phyloP scores from a whole-genome alignment of 352 stramenopile genomes.

The Pythium coloratum region DNA sequence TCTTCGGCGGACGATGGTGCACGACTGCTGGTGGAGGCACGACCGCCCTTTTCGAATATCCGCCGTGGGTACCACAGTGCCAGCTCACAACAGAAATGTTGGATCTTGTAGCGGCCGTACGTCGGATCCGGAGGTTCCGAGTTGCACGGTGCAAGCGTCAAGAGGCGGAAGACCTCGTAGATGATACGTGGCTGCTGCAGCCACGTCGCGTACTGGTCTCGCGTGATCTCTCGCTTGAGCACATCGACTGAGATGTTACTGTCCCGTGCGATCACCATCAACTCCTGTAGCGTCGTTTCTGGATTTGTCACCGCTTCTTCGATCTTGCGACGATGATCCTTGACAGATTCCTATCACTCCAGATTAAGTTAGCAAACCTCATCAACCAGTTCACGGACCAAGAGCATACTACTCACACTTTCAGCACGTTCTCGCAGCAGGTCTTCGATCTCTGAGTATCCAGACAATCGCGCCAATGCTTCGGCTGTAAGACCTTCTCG shows the following conservation, averaged over 20 bases:
- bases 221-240: conserved; percentile 75
- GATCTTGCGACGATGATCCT: conserved; percentile 81
- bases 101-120: conserved; percentile 82
- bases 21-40: neutral
- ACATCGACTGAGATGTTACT: conserved; percentile 74
- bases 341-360: conserved; percentile 71
- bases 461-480: conserved; percentile 53
- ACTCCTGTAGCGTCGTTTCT: conserved; percentile 59
- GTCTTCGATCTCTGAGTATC: conserved; percentile 73
- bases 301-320: conserved; percentile 69
- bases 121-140: conserved; percentile 50
- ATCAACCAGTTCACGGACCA: neutral
- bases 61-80: conserved; percentile 71
- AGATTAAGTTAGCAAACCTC: conserved; percentile 2
- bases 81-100: conserved; percentile 86
- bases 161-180: conserved; percentile 74
- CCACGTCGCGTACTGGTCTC: conserved; percentile 73
- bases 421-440: conserved; percentile 78
- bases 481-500: conserved; percentile 79
- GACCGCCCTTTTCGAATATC: conserved; percentile 64
- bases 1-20: conserved; percentile 36
- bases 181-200: conserved; percentile 81
- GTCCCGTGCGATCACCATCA: conserved; percentile 65
- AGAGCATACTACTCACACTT: conserved; percentile 44
- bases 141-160: conserved; percentile 49